phyloP scores from a whole-genome alignment of 208 protist species.

The Acanthamoeba healyi region DNA sequence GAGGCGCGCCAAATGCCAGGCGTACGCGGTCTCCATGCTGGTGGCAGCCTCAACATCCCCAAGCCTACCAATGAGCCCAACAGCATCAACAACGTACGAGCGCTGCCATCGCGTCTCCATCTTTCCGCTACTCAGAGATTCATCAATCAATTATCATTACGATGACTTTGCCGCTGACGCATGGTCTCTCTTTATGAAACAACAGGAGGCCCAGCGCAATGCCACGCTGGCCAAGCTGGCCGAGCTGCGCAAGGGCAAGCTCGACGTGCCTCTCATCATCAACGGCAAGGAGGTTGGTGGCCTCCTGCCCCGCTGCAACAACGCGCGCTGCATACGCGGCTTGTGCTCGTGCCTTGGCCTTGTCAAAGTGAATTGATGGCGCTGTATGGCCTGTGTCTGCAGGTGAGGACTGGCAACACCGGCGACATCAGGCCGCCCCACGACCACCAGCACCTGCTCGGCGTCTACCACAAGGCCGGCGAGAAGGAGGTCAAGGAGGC shows the following conservation, averaged over 20 bases:
- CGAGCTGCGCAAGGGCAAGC: not conserved
- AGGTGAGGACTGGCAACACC: conserved; percentile 5
- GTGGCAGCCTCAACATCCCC: not conserved
- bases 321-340: too few relatives aligned
- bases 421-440: not conserved
- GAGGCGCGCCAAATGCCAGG: too few relatives aligned
- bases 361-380: not conserved
- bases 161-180: not conserved
- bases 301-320: too few relatives aligned
- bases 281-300: conserved; percentile 18
- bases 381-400: not conserved
- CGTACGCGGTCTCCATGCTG: not conserved
- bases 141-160: not conserved
- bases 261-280: conserved; percentile 47
- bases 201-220: not conserved
- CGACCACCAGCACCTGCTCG: conserved; percentile 21
- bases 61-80: conserved; percentile 42
- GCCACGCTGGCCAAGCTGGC: not conserved
- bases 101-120: not conserved
- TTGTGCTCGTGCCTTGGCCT: not conserved
- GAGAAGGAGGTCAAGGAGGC: conserved; percentile 92
- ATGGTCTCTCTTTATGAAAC: not conserved
- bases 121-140: not conserved
- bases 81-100: not conserved
- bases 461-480: conserved; percentile 38